Base-by-base conservation (phyloP, 352 stramenopile genomes). In the Pythium biforme region DNA sequence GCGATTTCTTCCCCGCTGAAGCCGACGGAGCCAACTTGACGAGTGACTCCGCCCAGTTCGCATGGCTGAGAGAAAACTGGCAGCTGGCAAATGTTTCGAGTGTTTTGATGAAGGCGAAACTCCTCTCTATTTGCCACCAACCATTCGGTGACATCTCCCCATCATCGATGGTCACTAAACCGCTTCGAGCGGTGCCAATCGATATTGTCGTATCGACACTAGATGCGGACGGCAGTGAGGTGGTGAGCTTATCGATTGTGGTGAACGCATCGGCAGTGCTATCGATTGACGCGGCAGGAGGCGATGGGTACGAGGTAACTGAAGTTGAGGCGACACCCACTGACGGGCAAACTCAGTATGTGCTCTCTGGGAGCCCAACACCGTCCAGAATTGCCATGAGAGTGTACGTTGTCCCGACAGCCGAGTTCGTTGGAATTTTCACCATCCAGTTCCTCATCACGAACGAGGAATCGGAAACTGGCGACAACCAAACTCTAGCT, bases 371-470 rank as follows among this genome's bases (percentile, higher is more conserved):
- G 7, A 26, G 27, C 1, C 10, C n/a, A 9, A 23, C n/a, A 27
- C 34, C 22, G 10, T 45, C 45, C 15, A 26, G 29, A 3, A 50
- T 67, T 22, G 22, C 33, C 7, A 55, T 34, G 12, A 50, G 5
- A 23, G 17, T 67, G 0, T 34, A 56, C 23, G 27, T 68, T 20
- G 22, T 55, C 2, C 53, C 62, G 1, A 37, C 46, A 20, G 62
- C 47, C 31, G 40, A 59, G 2, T 68, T 68, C 26, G 54, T 68
- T 14, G 62, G 62, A 9, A 59, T 68, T 17, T 55, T 63, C 25
- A 47, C 48, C 3, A 23, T 63, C 10, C 45, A 54, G 12, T n/a
- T 68, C 22, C 19, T 29, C 19, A 27, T 63, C 12, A 7, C 29
- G 3, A 63, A 62, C 29, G 27, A 23, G 2, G 62, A 68, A 61